These are phyloP conservation scores for Phalaenopsis equestris DNA, from an alignment of 106 monocot genomes.

Conservation along the genomic window DNA sequence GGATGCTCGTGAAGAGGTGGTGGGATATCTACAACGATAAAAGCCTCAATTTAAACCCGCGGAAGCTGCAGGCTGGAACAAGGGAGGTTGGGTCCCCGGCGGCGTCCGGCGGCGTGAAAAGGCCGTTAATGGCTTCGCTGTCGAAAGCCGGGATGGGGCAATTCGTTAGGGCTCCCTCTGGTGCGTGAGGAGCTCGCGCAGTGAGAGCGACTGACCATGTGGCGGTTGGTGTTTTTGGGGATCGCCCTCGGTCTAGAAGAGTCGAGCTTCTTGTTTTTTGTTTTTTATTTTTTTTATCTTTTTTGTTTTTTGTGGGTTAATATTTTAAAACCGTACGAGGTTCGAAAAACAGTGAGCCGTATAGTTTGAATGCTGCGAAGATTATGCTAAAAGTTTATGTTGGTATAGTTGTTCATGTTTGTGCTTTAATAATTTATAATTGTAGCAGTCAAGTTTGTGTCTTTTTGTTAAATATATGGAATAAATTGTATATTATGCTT, in stretches of 20 bases:
- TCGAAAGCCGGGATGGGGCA: slow-evolving; percentile 2
- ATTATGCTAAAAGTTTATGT: no score
- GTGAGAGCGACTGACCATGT: neutral
- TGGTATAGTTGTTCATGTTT: no score
- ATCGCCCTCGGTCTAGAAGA: neutral
- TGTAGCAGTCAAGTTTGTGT: no score
- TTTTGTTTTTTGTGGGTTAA: no score
- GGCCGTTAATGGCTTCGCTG: slow-evolving; percentile 4
- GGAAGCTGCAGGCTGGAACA: slow-evolving; percentile 12
- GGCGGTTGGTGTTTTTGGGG: neutral
- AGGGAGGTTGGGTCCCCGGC: slow-evolving; percentile 7
- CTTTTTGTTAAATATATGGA: no score
- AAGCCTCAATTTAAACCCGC: neutral
- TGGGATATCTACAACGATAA: slow-evolving; percentile 67
- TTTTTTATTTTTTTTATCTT: no score
- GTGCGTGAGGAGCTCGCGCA: slow-evolving; percentile 4
- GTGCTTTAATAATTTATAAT: no score
- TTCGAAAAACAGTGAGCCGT: no score
- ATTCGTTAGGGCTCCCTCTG: slow-evolving; percentile 2
- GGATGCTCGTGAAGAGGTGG: slow-evolving; percentile 66
- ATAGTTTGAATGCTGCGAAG: no score
- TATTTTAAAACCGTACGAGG: no score
- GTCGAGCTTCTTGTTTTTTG: no score
- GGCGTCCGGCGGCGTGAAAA: neutral
- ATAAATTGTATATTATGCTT: no score